Percentiles rank a stretch among this genome's conserved stretches.
Conservation (phyloP, 2,329 filamentous ascomycete genomes). For the Fusarium brachygibbosum region DNA sequence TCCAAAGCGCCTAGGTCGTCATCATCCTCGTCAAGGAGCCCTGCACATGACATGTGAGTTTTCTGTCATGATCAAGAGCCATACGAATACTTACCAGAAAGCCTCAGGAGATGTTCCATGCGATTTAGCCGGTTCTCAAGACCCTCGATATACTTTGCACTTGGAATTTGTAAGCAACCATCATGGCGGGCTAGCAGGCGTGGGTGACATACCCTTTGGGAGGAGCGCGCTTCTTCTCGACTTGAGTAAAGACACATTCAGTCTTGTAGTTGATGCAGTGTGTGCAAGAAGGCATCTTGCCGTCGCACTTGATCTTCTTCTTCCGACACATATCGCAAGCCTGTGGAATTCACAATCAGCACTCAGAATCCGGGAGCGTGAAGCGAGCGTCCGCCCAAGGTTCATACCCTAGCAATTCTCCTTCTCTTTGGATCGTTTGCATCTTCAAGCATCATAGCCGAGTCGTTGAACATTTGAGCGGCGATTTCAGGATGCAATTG, state of each 20-base stretch:
- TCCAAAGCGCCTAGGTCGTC: constrained; percentile 90
- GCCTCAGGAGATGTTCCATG: constrained; percentile 90
- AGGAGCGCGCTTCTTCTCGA: constrained; percentile 98
- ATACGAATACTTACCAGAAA: constrained; percentile 71
- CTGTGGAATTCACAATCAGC: constrained; percentile 58
- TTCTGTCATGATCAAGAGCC: neutral
- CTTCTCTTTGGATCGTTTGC: constrained; percentile 87
- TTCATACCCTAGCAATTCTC: constrained; percentile 84
- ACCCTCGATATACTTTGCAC: constrained; percentile 97
- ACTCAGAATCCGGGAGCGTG: constrained; percentile 10
- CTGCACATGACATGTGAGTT: constrained; percentile 53
- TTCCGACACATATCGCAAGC: constrained; percentile 97
- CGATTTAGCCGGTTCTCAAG: constrained; percentile 94
- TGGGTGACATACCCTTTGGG: constrained; percentile 83
- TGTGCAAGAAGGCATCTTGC: constrained; percentile 92
- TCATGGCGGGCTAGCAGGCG: neutral
- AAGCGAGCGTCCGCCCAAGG: neutral
- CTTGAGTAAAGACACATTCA: constrained; percentile 95
- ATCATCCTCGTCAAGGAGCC: constrained; percentile 87
- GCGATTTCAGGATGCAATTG: constrained; percentile 69
- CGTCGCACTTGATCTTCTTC: constrained; percentile 98
- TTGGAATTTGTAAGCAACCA: constrained; percentile 55
- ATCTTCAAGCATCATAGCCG: constrained; percentile 70
- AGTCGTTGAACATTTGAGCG: constrained; percentile 72
- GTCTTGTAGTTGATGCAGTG: constrained; percentile 99